Evolutionary conservation across 805 yeast genomes (phyloP), one percentile per base, ranked within the genome.

Genomic region (Sugiyamaella lignohabitans): DNA sequence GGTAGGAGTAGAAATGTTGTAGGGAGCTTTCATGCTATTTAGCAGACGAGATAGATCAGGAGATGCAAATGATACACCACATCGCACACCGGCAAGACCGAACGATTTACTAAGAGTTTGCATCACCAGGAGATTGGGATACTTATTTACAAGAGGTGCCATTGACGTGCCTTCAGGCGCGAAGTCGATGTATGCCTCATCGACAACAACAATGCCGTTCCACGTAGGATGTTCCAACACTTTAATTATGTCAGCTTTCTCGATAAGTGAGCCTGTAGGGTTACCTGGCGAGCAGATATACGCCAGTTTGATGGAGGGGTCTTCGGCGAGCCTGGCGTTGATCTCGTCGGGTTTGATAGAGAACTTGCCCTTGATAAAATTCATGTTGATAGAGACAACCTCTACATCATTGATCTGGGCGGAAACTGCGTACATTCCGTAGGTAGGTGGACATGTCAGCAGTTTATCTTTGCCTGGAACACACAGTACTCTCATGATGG

Each of bases 281-380:
- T 93, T 93, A 34, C 98, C 98, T 8, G 98, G 98, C 1, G 97
- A 85, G 14, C 98, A 91, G 52, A 91, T 68, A 62, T 87, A 91
- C 1, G 84, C 72, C 49, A 93, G 59, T 59, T 88, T 89, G 56
- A 91, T 83, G 2, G 65, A 43, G 0, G 78, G 64, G 55, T 91
- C 96, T 0, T 60, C 59, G 5, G 62, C 52, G 19, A 91, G 65
- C 1, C 74, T 66, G 8, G 70, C 64, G n/a, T 75, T 57, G 40
- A 89, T 76, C 10, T 68, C 71, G 0, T 73, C 77, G 2, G 78
- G 69, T 52, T 83, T 78, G 40, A 87, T 68, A 48, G 80, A 81
- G 62, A 84, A 83, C n/a, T 74, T 69, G 23, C 56, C 58, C 34
- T 49, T 50, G 2, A 54, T 48, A 51, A 83, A 76, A 42, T 79